Conservation (phyloP, 352 stramenopile genomes). For the Phytophthora meadii region DNA sequence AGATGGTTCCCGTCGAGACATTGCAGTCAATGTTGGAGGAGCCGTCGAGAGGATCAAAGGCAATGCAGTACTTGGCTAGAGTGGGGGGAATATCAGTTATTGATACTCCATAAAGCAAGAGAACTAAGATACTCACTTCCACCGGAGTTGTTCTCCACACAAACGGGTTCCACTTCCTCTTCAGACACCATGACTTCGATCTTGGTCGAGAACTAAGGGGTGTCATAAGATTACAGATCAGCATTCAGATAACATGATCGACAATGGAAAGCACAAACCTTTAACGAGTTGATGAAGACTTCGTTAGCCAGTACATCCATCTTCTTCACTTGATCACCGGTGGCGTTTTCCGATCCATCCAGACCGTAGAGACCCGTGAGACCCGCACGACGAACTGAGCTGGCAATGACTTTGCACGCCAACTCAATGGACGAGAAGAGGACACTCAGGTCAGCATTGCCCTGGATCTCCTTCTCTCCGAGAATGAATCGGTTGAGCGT, state of each 20-base stretch:
- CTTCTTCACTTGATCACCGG: constrained; percentile 98
- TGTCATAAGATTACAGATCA: constrained; percentile 12
- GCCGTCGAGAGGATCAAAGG: constrained; percentile 98
- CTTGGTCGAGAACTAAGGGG: constrained; percentile 90
- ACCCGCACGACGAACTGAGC: constrained; percentile 94
- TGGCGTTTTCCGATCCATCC: constrained; percentile 95
- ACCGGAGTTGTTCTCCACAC: constrained; percentile 75
- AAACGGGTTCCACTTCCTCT: constrained; percentile 97
- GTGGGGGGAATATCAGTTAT: background rate
- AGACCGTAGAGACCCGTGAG: constrained; percentile 92
- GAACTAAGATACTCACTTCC: constrained; percentile 43
- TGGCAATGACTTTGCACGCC: constrained; percentile 97
- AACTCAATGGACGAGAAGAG: constrained; percentile 96
- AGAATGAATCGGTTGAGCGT: constrained; percentile 95
- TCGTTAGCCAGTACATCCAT: constrained; percentile 98
- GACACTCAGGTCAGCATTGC: constrained; percentile 93
- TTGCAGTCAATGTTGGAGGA: constrained; percentile 99
- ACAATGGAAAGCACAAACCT: constrained; percentile 29
- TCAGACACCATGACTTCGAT: constrained; percentile 97
- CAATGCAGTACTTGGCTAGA: constrained; percentile 95
- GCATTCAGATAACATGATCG: constrained; percentile 1
- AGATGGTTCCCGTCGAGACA: constrained; percentile 98
- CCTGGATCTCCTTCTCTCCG: constrained; percentile 89
- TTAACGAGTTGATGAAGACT: constrained; percentile 97
- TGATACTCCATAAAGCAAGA: background rate